Conservation (phyloP, 768 basidiomycete species). For the Tricholoma bakamatsutake region DNA sequence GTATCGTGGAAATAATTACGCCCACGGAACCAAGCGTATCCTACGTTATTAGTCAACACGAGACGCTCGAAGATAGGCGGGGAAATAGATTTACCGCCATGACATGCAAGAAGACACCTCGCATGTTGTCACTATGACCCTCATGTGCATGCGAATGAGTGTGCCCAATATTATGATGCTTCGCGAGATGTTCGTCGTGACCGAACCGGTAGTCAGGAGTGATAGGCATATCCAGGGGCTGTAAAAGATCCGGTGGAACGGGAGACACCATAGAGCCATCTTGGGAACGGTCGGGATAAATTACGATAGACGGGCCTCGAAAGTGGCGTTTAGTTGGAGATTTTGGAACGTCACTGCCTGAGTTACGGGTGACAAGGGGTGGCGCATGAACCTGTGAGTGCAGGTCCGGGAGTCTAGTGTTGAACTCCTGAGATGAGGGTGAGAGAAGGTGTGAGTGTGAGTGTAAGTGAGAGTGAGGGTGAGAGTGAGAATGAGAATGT, state of each 20-base stretch:
- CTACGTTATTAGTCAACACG: constrained; percentile 27
- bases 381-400: constrained; percentile 23
- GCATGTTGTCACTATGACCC: constrained; percentile 97
- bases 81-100: constrained; percentile 63
- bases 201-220: constrained; percentile 58
- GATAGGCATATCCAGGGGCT: constrained; percentile 35
- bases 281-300: constrained; percentile 19
- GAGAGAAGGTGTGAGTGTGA: constrained; percentile 21
- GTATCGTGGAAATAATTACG: constrained; percentile 92
- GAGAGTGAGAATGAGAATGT: constrained; percentile 21
- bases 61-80: background rate
- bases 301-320: constrained; percentile 34
- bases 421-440: constrained; percentile 18
- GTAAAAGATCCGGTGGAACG: constrained; percentile 14
- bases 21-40: constrained; percentile 97
- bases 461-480: constrained; percentile 21
- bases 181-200: constrained; percentile 46
- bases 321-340: constrained; percentile 30
- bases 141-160: constrained; percentile 55
- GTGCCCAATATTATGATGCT: constrained; percentile 40
- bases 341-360: constrained; percentile 6
- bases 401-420: constrained; percentile 17
- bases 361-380: constrained; percentile 9
- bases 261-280: constrained; percentile 16
- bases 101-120: constrained; percentile 96